phyloP scores from a whole-genome alignment of 345 rosid genomes.

The Dovyalis caffra region DNA sequence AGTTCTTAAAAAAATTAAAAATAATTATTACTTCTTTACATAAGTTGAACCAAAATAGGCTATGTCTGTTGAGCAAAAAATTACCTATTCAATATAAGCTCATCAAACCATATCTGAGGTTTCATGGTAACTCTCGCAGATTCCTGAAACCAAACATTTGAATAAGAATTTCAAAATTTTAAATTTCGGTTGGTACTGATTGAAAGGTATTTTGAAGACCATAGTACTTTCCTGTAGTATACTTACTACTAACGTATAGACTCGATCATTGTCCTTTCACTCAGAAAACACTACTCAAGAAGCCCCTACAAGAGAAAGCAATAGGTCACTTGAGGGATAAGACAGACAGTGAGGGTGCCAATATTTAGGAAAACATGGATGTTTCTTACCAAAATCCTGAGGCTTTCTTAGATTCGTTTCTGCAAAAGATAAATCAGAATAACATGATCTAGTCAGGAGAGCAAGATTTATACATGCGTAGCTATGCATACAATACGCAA shows the following conservation, averaged over 20 bases:
- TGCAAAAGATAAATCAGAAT: slow-evolving; percentile 17
- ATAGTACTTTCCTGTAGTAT: not conserved
- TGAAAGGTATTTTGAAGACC: too few relatives aligned
- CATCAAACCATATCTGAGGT: not conserved
- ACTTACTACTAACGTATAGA: too few relatives aligned
- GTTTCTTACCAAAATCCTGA: slow-evolving; percentile 66
- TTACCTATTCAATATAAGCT: not conserved
- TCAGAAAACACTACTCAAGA: slow-evolving; percentile 55
- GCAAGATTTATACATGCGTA: not conserved
- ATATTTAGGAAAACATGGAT: not conserved
- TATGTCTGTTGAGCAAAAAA: too few relatives aligned
- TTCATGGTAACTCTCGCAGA: not conserved
- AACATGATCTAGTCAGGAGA: not conserved
- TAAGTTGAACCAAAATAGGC: too few relatives aligned
- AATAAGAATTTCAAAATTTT: not conserved
- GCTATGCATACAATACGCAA: not conserved
- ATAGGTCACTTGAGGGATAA: not conserved
- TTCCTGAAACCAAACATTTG: not conserved
- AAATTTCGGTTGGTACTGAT: not conserved
- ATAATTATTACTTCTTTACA: not conserved
- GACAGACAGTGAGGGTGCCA: not conserved
- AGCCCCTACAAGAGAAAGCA: slow-evolving; percentile 46
- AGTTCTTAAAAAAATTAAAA: not conserved
- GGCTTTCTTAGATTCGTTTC: slow-evolving; percentile 53
- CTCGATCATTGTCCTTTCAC: too few relatives aligned